Evolutionary conservation across 371 early-diverging fungal genomes (phyloP).

Genomic region (Syncephalastrum racemosum): DNA sequence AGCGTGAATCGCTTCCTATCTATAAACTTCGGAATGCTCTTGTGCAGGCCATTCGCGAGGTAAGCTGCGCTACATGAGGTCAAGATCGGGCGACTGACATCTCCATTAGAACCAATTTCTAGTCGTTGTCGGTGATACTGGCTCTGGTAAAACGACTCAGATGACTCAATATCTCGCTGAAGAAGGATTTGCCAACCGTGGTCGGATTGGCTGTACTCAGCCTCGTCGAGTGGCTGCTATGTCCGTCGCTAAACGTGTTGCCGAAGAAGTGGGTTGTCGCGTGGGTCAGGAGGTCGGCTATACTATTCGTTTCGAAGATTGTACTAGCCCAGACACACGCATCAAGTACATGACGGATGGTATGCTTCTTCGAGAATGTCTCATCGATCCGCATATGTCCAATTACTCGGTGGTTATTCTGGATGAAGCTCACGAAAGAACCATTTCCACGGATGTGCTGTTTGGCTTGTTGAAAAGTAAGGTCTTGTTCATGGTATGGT

Average conservation of each 20-base stretch:
- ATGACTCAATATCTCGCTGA: constrained; percentile 98
- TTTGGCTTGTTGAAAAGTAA: constrained; percentile 92
- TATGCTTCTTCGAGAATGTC: constrained; percentile 95
- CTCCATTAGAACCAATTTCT: constrained; percentile 77
- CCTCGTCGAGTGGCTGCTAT: constrained; percentile 99
- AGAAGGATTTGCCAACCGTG: constrained; percentile 81
- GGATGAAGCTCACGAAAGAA: constrained; percentile 99
- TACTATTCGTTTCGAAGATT: constrained; percentile 98
- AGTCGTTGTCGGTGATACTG: constrained; percentile 97
- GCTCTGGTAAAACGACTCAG: constrained; percentile 99
- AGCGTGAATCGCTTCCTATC: constrained; percentile 89
- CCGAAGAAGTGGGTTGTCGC: constrained; percentile 95
- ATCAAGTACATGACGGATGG: constrained; percentile 99
- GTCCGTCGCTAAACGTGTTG: constrained; percentile 98
- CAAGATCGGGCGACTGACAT: not conserved
- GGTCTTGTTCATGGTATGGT: not conserved
- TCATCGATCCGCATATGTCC: constrained; percentile 83
- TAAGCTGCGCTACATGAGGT: constrained; percentile 10
- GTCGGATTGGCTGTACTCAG: constrained; percentile 98
- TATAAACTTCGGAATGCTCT: constrained; percentile 79
- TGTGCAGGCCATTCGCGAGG: constrained; percentile 78
- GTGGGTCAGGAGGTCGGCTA: constrained; percentile 97
- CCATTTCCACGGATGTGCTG: constrained; percentile 95
- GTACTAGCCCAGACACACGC: constrained; percentile 88
- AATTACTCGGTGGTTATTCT: constrained; percentile 95